phyloP scores from a whole-genome alignment of 352 stramenopile genomes.

The Phytophthora multivora region DNA sequence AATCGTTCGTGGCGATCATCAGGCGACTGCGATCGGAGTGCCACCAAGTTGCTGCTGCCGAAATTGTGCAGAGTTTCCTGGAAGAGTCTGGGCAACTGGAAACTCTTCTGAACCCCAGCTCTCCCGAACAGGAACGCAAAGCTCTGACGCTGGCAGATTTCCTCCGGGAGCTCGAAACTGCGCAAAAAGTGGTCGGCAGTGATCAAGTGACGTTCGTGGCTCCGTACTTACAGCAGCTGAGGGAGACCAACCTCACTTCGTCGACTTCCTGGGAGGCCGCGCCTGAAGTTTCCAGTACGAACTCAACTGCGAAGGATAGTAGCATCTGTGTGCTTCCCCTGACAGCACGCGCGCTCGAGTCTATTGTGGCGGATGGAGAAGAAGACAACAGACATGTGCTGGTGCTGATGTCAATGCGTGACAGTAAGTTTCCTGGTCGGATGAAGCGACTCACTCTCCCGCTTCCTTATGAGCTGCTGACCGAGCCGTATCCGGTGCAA shows the following conservation, averaged over 20 bases:
- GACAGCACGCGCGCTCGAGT: conserved; percentile 44
- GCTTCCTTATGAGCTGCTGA: conserved; percentile 58
- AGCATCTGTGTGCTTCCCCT: conserved; percentile 58
- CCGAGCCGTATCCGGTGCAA: conserved; percentile 60
- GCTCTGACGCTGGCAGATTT: conserved; percentile 71
- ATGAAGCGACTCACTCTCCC: conserved; percentile 72
- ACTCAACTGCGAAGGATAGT: conserved; percentile 2
- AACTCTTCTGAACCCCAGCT: conserved; percentile 52
- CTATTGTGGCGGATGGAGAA: conserved; percentile 24
- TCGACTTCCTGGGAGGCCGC: conserved; percentile 22
- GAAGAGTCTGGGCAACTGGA: conserved; percentile 54
- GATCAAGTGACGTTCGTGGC: conserved; percentile 67
- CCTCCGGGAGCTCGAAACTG: conserved; percentile 62
- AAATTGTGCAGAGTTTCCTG: conserved; percentile 71
- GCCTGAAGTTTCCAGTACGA: background rate
- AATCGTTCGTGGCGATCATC: conserved; percentile 48
- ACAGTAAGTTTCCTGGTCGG: conserved; percentile 78
- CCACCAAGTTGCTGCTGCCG: conserved; percentile 52
- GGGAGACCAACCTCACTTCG: conserved; percentile 43
- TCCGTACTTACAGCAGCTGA: conserved; percentile 72
- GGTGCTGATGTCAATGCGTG: conserved; percentile 72
- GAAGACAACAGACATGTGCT: conserved; percentile 23
- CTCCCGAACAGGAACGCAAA: conserved; percentile 53
- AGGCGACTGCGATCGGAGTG: conserved; percentile 49
- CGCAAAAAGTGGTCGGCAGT: conserved; percentile 61